Evolutionary conservation across 108 stramenopile genomes (phyloP).

Genomic region (Nitzschia sp.): DNA sequence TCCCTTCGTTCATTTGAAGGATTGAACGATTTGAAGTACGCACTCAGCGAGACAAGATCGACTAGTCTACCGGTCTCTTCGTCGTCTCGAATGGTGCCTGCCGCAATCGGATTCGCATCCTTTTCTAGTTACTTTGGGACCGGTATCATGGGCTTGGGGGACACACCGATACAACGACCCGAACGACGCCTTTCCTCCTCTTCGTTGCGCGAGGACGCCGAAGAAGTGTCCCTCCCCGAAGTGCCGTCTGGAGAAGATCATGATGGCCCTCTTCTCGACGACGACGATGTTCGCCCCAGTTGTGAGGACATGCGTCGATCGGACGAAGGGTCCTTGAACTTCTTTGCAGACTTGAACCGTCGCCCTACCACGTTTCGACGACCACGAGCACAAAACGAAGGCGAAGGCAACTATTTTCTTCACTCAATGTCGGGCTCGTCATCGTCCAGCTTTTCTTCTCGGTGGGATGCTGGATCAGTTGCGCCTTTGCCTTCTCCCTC

Average conservation of each 20-base stretch:
- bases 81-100: background rate
- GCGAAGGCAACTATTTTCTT: background rate
- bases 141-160: background rate
- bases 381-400: background rate
- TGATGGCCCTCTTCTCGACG: no score
- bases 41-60: background rate
- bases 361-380: background rate
- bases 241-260: no score
- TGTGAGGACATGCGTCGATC: background rate
- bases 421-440: background rate
- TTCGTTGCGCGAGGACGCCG: background rate
- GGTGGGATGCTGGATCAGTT: background rate
- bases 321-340: conserved; percentile 7
- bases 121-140: no score
- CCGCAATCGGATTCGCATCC: no score
- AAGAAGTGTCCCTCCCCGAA: background rate
- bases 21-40: no score
- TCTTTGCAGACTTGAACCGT: background rate
- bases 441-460: background rate
- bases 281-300: background rate
- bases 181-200: no score
- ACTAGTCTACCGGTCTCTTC: no score
- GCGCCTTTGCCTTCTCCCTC: background rate
- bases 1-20: no score
- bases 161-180: no score